Conservation (phyloP, 2,329 filamentous ascomycete genomes). For the Ramularia endophylla region DNA sequence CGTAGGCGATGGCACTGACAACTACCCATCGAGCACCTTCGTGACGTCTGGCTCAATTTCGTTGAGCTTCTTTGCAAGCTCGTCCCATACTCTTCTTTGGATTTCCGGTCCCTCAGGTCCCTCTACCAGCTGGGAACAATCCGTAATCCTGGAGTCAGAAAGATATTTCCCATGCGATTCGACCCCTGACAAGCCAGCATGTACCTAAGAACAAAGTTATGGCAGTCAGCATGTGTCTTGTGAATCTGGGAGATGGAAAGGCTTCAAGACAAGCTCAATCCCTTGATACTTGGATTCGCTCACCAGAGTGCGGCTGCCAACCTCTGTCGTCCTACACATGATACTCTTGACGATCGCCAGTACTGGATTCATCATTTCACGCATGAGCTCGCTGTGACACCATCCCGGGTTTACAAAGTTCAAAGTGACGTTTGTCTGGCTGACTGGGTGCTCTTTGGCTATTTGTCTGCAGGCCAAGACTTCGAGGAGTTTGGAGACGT, state of each 20-base stretch:
- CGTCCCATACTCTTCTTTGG: conserved; percentile 36
- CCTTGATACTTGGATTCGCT: too few species aligned
- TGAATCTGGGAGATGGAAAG: too few species aligned
- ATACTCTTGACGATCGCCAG: conserved; percentile 15
- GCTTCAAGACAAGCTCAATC: too few species aligned
- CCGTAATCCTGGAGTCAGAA: conserved; percentile 28
- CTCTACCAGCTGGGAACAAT: conserved; percentile 30
- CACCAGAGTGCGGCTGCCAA: conserved; percentile 38
- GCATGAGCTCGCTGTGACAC: conserved; percentile 44
- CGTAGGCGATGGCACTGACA: too few species aligned
- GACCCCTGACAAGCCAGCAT: conserved; percentile 5
- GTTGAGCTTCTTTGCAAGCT: conserved; percentile 36
- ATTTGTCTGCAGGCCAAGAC: conserved; percentile 39
- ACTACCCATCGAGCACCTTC: conserved; percentile 13
- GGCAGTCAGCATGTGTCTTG: too few species aligned
- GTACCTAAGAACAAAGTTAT: too few species aligned
- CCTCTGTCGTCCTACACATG: conserved; percentile 34
- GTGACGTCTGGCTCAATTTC: conserved; percentile 31
- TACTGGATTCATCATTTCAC: conserved; percentile 18
- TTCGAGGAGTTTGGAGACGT: conserved; percentile 44
- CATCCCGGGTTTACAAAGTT: conserved; percentile 50
- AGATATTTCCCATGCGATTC: conserved; percentile 33
- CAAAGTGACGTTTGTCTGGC: conserved; percentile 38
- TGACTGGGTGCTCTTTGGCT: conserved; percentile 20
- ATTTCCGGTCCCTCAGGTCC: conserved; percentile 33